Evolutionary conservation across 768 basidiomycete species (phyloP), one percentile per base, ranked within the genome.

Genomic region (Mycena epipterygia): DNA sequence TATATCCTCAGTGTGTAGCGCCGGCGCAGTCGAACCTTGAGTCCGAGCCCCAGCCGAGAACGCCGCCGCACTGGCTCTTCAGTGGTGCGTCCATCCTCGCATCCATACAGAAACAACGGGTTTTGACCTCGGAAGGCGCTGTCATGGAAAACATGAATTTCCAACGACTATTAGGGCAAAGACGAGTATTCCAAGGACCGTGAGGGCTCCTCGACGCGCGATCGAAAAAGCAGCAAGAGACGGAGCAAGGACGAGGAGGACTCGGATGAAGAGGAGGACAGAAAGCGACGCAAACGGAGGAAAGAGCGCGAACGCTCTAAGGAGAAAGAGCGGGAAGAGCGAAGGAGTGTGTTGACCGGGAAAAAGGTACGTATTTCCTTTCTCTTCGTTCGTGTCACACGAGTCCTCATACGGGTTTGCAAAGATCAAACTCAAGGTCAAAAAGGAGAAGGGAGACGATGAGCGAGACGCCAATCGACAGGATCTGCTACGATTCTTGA

Each of bases 381-480:
- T 33, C 39, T 21, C 25, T 33, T 21, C 27, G 21, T 3, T 30
- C 37, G 19, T 41, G 58, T 8, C 35, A 65, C 64, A 27, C 37
- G 39, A 70, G 72, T 42, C 49, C 52, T 59, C 16, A 56, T 55
- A 7, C 23, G 30, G 51, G 29, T 29, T 33, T 25, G 48, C 27
- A 23, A 66, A 90, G 90, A 90, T 90, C 55, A 90, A 90, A 76
- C 77, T 90, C 46, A 90, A 89, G 76, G 87, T 91, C 16, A 88
- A 87, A 81, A 89, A 88, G 74, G 88, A 89, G 60, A 86, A 85
- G 46, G 85, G 79, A 23, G 90, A 90, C 68, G 77, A 86, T 44
- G 89, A 89, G 74, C 80, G 88, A 71, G 90, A 91, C 68, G 85
- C 84, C 23, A 90, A 90, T 64, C 81, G 89, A 44, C 74, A 84